phyloP scores from a whole-genome alignment of 2,329 filamentous ascomycete species.

The Niveomyces coronatus region DNA sequence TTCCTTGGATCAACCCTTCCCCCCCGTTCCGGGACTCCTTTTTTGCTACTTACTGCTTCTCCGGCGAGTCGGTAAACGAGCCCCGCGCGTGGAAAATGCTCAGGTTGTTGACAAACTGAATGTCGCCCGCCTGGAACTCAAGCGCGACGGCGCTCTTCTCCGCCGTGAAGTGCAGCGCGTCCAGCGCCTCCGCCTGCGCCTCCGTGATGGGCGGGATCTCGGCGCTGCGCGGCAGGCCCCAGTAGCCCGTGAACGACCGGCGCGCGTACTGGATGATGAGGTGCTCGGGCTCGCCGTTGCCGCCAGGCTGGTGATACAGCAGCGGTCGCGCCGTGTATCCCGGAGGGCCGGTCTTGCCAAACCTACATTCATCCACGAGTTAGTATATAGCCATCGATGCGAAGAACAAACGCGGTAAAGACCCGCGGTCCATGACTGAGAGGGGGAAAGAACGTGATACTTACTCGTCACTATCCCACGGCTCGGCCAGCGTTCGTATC shows the following conservation, averaged over 20 bases:
- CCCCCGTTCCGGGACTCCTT: conserved; percentile 21
- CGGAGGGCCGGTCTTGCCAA: conserved; percentile 33
- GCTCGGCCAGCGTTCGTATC: conserved; percentile 43
- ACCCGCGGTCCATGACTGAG: background rate
- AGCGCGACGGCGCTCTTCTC: conserved; percentile 35
- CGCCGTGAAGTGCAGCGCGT: conserved; percentile 39
- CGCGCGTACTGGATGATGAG: conserved; percentile 51
- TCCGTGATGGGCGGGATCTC: conserved; percentile 47
- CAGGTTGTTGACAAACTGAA: conserved; percentile 46
- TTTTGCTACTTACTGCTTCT: conserved; percentile 29
- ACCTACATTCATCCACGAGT: conserved; percentile 26
- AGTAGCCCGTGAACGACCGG: conserved; percentile 47
- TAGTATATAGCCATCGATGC: too few species aligned
- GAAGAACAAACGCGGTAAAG: too few species aligned
- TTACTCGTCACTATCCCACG: conserved; percentile 35
- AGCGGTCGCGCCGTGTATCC: conserved; percentile 40
- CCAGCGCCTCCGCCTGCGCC: conserved; percentile 42
- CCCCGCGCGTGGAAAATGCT: conserved; percentile 43
- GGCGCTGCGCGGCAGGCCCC: conserved; percentile 39
- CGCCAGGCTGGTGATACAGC: conserved; percentile 44
- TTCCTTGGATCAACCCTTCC: background rate
- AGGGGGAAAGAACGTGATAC: conserved; percentile 13
- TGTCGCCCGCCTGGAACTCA: conserved; percentile 39
- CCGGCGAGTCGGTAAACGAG: conserved; percentile 33
- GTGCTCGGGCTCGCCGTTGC: conserved; percentile 34